Evolutionary conservation across 768 basidiomycete genomes (phyloP).

Genomic region (Phlebiopsis flavidoalba): DNA sequence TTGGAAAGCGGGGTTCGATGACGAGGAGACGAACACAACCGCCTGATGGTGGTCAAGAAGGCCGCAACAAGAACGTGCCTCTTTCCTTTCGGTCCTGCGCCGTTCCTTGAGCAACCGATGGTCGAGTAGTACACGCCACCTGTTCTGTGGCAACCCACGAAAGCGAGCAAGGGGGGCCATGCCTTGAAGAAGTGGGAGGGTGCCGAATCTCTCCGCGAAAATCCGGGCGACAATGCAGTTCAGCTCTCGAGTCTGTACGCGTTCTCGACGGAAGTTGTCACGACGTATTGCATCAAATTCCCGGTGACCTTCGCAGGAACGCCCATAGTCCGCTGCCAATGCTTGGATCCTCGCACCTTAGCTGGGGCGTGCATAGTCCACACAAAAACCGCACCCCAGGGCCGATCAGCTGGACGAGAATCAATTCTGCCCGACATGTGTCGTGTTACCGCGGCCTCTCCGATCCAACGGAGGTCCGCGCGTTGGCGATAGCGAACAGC

Average conservation of each 20-base stretch:
- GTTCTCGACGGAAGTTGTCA: neutral
- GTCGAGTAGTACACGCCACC: neutral
- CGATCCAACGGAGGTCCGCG: too few species aligned
- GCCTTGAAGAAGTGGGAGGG: conserved; percentile 50
- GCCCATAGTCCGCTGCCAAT: neutral
- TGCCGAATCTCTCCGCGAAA: conserved; percentile 34
- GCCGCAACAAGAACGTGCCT: neutral
- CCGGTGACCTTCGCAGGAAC: neutral
- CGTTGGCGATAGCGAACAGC: neutral
- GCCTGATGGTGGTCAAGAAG: conserved; percentile 11
- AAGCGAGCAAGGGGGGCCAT: conserved; percentile 49
- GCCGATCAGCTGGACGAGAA: too few species aligned
- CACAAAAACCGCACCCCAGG: too few species aligned
- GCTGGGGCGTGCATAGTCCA: too few species aligned
- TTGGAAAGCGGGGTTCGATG: conserved; percentile 43
- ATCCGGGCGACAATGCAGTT: conserved; percentile 19
- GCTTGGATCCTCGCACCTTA: neutral
- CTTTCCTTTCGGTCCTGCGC: neutral
- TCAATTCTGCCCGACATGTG: too few species aligned
- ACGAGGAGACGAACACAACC: conserved; percentile 26
- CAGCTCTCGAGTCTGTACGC: conserved; percentile 13
- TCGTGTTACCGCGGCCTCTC: too few species aligned
- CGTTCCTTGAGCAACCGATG: neutral
- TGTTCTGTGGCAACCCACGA: neutral
- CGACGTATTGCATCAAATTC: neutral